These are phyloP conservation scores for Daldinia bambusicola DNA, from an alignment of 495 filamentous ascomycete genomes.

Conservation along the genomic window DNA sequence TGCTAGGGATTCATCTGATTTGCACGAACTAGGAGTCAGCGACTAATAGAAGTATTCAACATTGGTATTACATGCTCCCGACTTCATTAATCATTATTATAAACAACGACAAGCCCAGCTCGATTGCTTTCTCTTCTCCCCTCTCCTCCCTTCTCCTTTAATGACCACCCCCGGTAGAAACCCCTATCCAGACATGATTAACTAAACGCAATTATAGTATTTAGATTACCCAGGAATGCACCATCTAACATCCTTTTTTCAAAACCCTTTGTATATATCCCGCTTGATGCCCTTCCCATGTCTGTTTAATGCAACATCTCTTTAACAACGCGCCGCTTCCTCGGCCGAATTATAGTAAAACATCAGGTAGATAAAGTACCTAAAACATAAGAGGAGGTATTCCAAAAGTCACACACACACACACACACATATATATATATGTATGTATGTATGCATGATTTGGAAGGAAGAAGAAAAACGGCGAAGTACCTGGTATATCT, in stretches of 20 bases:
- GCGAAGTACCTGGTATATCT: constrained; percentile 1
- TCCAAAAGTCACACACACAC: neutral
- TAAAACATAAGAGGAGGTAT: no score
- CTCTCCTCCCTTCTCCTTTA: neutral
- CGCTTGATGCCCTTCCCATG: constrained; percentile 8
- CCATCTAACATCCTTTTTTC: constrained; percentile 1
- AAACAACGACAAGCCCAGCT: no score
- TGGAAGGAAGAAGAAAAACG: neutral
- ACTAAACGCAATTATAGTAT: neutral
- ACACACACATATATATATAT: no score
- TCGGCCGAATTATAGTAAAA: neutral
- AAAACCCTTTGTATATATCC: constrained; percentile 15
- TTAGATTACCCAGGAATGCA: neutral
- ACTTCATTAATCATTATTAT: no score
- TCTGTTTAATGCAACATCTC: constrained; percentile 13
- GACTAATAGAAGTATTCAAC: no score
- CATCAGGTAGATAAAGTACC: neutral
- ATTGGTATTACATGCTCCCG: no score
- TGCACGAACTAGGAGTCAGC: no score
- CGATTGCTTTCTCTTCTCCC: neutral
- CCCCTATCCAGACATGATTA: neutral
- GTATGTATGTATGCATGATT: neutral
- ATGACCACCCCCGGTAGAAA: neutral
- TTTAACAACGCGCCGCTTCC: neutral
- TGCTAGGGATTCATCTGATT: no score